Conservation (phyloP, 2,329 filamentous ascomycete genomes). For the Pseudogymnoascus sp. region DNA sequence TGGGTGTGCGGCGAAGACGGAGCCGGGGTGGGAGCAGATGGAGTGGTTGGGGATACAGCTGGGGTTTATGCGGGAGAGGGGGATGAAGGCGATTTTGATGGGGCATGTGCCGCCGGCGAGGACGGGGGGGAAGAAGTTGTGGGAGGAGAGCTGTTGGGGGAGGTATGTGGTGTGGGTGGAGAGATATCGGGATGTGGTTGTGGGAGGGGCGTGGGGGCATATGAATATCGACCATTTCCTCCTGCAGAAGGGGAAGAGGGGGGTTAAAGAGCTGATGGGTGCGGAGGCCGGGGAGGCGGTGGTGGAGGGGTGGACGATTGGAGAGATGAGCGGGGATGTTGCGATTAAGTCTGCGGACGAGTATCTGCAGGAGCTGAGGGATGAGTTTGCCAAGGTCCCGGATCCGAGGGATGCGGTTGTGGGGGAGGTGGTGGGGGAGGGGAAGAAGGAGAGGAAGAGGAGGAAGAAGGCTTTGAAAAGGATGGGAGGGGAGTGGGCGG, state of each 20-base stretch:
- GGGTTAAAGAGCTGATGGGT: conserved; percentile 46
- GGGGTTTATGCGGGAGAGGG: conserved; percentile 67
- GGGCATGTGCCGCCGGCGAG: conserved; percentile 90
- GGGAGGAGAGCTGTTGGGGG: conserved; percentile 98
- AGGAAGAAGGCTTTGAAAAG: conserved; percentile 50
- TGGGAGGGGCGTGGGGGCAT: conserved; percentile 75
- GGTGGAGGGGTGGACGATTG: conserved; percentile 25
- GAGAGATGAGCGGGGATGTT: conserved; percentile 44
- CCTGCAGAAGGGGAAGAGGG: conserved; percentile 72
- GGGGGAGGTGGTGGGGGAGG: conserved; percentile 32
- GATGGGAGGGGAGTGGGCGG: conserved; percentile 72
- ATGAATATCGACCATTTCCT: conserved; percentile 99
- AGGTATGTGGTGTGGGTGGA: conserved; percentile 88
- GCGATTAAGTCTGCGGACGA: conserved; percentile 59
- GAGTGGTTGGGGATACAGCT: conserved; percentile 93
- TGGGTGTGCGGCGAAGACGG: conserved; percentile 67
- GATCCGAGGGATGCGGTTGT: conserved; percentile 29
- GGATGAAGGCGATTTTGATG: conserved; percentile 90
- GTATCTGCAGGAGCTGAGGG: conserved; percentile 70
- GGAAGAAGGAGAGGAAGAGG: conserved; percentile 40
- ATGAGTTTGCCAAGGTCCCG: conserved; percentile 70
- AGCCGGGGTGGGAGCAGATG: conserved; percentile 90
- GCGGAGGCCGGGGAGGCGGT: conserved; percentile 26
- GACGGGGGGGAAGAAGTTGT: conserved; percentile 73
- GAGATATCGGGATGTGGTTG: conserved; percentile 84